phyloP scores from a whole-genome alignment of 1,284 basidiomycete species.

The Microbotryum violaceum region DNA sequence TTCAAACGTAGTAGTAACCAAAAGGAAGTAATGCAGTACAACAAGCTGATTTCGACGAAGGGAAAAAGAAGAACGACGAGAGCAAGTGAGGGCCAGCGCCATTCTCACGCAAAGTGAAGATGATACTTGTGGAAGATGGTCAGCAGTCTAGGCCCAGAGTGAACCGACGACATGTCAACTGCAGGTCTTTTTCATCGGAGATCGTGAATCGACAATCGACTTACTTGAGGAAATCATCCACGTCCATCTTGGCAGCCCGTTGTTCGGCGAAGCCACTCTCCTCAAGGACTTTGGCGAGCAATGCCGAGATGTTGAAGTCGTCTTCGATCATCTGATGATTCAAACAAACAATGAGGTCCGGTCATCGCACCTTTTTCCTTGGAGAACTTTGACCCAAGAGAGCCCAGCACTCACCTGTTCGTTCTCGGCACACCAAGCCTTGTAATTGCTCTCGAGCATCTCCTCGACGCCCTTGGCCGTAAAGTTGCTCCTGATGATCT shows the following conservation, averaged over 20 bases:
- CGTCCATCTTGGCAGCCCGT: constrained; percentile 73
- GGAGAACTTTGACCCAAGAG: background rate
- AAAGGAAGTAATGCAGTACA: too few relatives aligned
- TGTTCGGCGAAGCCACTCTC: constrained; percentile 60
- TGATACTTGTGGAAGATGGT: constrained; percentile 74
- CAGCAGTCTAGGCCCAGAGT: constrained; percentile 47
- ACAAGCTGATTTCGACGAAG: too few relatives aligned
- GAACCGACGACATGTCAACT: too few relatives aligned
- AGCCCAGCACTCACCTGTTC: constrained; percentile 30
- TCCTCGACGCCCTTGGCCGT: constrained; percentile 88
- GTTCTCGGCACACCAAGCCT: constrained; percentile 84
- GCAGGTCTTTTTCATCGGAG: too few relatives aligned
- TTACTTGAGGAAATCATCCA: constrained; percentile 72
- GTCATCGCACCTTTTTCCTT: background rate
- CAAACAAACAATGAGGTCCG: background rate
- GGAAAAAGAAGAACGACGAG: too few relatives aligned
- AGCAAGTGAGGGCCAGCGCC: background rate
- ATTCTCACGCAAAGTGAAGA: constrained; percentile 62
- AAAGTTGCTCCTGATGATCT: constrained; percentile 78
- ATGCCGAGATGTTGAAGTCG: constrained; percentile 58
- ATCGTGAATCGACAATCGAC: constrained; percentile 28
- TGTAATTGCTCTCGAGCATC: constrained; percentile 89
- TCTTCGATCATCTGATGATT: constrained; percentile 60
- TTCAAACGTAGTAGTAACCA: too few relatives aligned
- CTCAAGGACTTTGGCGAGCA: constrained; percentile 67